phyloP scores from a whole-genome alignment of 1,284 basidiomycete genomes.

The Irpex lacteus region DNA sequence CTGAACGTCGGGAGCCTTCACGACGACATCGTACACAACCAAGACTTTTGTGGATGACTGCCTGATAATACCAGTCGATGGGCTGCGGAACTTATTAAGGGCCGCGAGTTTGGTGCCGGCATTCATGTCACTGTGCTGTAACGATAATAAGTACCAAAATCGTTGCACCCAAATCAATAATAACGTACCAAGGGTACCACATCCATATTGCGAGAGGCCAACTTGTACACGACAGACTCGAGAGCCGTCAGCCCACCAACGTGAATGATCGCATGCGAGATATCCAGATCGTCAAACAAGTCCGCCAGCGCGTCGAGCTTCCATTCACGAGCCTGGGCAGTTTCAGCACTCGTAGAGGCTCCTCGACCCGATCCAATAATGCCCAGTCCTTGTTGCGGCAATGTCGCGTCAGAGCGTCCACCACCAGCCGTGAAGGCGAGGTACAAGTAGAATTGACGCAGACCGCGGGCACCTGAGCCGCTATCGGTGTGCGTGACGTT shows the following conservation, averaged over 20 bases:
- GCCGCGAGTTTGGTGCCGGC: conserved; percentile 76
- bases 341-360: conserved; percentile 71
- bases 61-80: conserved; percentile 53
- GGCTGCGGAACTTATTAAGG: conserved; percentile 74
- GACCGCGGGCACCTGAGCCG: conserved; percentile 72
- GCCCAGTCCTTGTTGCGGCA: conserved; percentile 67
- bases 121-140: conserved; percentile 85
- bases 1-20: conserved; percentile 86
- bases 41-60: conserved; percentile 70
- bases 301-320: conserved; percentile 95
- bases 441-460: conserved; percentile 92
- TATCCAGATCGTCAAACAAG: conserved; percentile 87
- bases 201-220: conserved; percentile 84
- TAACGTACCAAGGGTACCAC: conserved; percentile 73
- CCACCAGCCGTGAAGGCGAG: conserved; percentile 83
- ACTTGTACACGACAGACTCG: conserved; percentile 86
- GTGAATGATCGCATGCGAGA: conserved; percentile 83
- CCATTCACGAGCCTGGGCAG: conserved; percentile 90
- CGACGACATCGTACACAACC: conserved; percentile 87
- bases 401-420: conserved; percentile 61
- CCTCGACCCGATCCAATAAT: conserved; percentile 89
- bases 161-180: not conserved
- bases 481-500: conserved; percentile 74
- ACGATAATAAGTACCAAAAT: not conserved
- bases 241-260: conserved; percentile 85